Percentiles rank a stretch among this genome's conserved stretches.
These are phyloP conservation scores for Daldinia childiae DNA, from an alignment of 495 filamentous ascomycete species.

Conservation along the genomic window DNA sequence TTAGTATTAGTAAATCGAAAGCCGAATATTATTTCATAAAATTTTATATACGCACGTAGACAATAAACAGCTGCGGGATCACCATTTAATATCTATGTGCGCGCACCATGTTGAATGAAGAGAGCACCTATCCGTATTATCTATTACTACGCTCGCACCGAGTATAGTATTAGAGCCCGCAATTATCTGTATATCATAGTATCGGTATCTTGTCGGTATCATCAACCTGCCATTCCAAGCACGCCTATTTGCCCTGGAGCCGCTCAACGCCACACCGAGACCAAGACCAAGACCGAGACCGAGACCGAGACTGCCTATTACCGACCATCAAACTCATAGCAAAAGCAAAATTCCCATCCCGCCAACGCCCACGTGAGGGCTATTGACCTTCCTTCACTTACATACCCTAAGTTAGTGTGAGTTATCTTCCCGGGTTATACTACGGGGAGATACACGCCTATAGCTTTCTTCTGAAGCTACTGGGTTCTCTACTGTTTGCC, in stretches of 20 bases:
- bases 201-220: neutral
- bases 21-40: neutral
- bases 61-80: too few species aligned
- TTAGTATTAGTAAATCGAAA: neutral
- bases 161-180: constrained; percentile 4
- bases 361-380: neutral
- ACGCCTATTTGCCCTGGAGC: neutral
- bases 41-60: neutral
- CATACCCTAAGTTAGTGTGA: neutral
- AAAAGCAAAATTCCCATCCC: constrained; percentile 1
- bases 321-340: neutral
- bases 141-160: neutral
- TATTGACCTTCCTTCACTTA: neutral
- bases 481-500: neutral
- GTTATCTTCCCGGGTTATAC: neutral
- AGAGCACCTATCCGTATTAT: neutral
- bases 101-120: neutral
- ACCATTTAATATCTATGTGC: neutral
- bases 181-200: constrained; percentile 4
- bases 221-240: neutral
- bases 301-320: neutral
- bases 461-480: neutral
- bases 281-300: neutral
- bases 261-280: neutral
- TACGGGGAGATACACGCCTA: neutral